Base-by-base conservation (phyloP, 768 basidiomycete genomes). In the Naganishia antarctica region DNA sequence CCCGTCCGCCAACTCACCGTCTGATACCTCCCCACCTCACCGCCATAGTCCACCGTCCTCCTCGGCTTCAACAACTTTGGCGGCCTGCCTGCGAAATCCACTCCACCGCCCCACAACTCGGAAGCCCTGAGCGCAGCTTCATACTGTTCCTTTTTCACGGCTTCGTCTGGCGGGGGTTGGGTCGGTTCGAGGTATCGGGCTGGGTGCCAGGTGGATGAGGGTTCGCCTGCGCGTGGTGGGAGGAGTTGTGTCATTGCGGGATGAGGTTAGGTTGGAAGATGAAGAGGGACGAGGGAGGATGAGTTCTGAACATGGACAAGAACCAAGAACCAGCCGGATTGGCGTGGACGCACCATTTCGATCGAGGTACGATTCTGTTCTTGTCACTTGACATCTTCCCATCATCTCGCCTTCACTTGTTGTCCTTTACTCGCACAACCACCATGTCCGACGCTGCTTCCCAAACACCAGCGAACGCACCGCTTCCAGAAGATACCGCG, bases 31-130 rank as follows among this genome's bases (percentile, higher is more conserved):
- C 87, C 89, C 78, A 94, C 82, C 1, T 86, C 86, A 29, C 91
- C 92, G 69, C 88, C 87, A 70, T 92, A 98, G 78, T 98, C 96
- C 13, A 98, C 93, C 21, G 96, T 97, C 79, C 91, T 80, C 61
- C 93, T 80, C 23, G 96, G 92, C 66, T 91, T 84, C 49, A 89
- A 92, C 81, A 91, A 93, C 82, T 91, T 94, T 67, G 88, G 83
- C 18, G 85, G 80, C 75, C 88, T 89, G 3, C 90, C 89, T 71
- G 91, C 90, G 67, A 88, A 80, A 31, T 71, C 70, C 59, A 69
- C 46, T 51, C 72, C 68, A 28, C 68, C 68, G 63, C 70, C 57
- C 64, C 72, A 74, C n/a, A 69, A 68, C 44, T 71, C 70, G 84
- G 79, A 72, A 85, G 80, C 29, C 84, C 85, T 69, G 82, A 75